Conservation (phyloP, 148 eudicot species). For the Rhododendron vialii region DNA sequence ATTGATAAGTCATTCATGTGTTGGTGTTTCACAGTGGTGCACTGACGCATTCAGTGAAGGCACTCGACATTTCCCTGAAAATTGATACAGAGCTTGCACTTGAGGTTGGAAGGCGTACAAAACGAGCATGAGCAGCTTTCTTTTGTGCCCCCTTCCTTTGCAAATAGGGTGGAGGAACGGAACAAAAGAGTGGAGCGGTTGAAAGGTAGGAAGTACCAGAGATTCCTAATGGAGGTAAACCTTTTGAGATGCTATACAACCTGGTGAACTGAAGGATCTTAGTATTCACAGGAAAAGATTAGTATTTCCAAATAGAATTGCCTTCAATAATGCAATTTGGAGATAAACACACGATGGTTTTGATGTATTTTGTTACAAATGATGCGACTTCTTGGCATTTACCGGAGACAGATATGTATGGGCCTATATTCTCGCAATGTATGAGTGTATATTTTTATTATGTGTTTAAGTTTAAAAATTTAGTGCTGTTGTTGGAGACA, state of each 20-base stretch:
- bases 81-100: conserved; percentile 93
- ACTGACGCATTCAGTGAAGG: conserved; percentile 80
- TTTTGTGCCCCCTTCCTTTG: no score
- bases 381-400: neutral
- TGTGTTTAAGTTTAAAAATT: no score
- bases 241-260: conserved; percentile 1
- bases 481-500: no score
- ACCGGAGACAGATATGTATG: no score
- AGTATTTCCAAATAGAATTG: neutral
- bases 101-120: conserved; percentile 87
- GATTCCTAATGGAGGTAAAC: neutral
- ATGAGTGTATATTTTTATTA: no score
- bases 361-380: neutral
- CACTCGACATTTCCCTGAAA: conserved; percentile 87
- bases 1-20: neutral
- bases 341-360: neutral
- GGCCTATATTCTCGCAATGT: no score
- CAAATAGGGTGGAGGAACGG: neutral
- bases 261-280: conserved; percentile 1
- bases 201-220: neutral
- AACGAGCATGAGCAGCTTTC: conserved; percentile 51
- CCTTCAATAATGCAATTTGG: neutral
- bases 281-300: neutral
- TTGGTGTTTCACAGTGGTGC: conserved; percentile 57
- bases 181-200: neutral